Conservation (phyloP, 305 asterid species). For the Fraxinus baroniana region DNA sequence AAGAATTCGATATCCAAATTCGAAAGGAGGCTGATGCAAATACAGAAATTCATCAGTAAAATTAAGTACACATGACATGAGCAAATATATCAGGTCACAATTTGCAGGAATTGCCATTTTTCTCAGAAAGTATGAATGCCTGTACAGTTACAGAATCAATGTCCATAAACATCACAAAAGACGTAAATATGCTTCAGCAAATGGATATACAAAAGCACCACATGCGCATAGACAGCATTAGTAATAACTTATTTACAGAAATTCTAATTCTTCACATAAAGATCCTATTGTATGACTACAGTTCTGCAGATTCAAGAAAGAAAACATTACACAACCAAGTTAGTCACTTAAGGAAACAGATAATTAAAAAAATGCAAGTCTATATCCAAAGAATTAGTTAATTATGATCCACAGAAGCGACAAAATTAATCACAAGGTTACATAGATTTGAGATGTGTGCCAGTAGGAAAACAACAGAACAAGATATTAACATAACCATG, state of each 20-base stretch:
- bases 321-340: neutral
- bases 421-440: neutral
- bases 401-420: neutral
- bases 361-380: neutral
- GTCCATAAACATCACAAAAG: neutral
- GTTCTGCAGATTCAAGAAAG: neutral
- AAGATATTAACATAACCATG: slow-evolving; percentile 25
- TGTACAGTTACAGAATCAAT: neutral
- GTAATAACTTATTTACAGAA: neutral
- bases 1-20: neutral
- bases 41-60: neutral
- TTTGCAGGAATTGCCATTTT: neutral
- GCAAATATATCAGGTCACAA: neutral
- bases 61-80: neutral
- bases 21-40: neutral
- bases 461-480: neutral
- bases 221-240: neutral
- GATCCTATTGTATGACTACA: neutral
- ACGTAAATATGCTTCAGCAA: neutral
- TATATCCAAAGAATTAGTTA: neutral
- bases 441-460: neutral
- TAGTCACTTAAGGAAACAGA: neutral
- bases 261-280: neutral
- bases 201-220: neutral
- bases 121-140: neutral